These are phyloP conservation scores for Gracilaria vermiculophylla DNA, from an alignment of 23 red algal genomes.

Conservation along the genomic window DNA sequence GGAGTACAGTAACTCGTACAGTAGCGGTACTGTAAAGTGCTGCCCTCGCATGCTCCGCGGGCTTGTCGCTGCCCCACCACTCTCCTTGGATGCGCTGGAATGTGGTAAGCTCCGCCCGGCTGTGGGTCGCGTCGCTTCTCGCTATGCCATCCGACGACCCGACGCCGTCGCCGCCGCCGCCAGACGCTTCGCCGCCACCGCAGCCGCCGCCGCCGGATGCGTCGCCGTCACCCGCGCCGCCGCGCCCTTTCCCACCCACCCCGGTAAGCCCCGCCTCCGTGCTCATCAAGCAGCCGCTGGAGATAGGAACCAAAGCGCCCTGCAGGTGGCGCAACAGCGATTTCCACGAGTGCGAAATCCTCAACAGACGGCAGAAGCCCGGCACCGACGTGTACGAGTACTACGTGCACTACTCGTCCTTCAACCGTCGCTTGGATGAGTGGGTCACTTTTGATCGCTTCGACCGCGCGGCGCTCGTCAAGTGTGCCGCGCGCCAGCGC, in stretches of 20 bases:
- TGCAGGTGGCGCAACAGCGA: slow-evolving; percentile 67
- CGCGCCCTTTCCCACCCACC: background rate
- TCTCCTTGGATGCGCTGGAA: too few relatives aligned
- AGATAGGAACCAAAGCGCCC: slow-evolving; percentile 71
- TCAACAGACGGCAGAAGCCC: slow-evolving; percentile 64
- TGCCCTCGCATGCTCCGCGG: too few relatives aligned
- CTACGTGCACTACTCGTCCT: slow-evolving; percentile 93
- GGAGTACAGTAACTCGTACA: too few relatives aligned
- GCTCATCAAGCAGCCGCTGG: slow-evolving; percentile 65
- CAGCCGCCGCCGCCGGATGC: background rate
- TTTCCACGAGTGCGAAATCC: slow-evolving; percentile 72
- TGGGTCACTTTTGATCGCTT: slow-evolving; percentile 86
- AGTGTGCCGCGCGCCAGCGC: background rate
- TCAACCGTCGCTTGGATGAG: slow-evolving; percentile 95
- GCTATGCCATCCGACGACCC: too few relatives aligned
- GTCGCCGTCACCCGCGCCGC: too few relatives aligned
- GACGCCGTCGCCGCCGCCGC: background rate
- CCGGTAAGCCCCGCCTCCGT: background rate
- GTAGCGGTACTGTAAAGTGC: too few relatives aligned
- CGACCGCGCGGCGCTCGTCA: slow-evolving; percentile 60
- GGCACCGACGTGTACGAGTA: slow-evolving; percentile 79
- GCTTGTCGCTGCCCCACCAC: too few relatives aligned
- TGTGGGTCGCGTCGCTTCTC: background rate
- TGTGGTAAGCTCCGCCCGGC: background rate
- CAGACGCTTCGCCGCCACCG: too few relatives aligned